These are phyloP conservation scores for Ricinus communis DNA, from an alignment of 345 rosid species.

Conservation along the genomic window DNA sequence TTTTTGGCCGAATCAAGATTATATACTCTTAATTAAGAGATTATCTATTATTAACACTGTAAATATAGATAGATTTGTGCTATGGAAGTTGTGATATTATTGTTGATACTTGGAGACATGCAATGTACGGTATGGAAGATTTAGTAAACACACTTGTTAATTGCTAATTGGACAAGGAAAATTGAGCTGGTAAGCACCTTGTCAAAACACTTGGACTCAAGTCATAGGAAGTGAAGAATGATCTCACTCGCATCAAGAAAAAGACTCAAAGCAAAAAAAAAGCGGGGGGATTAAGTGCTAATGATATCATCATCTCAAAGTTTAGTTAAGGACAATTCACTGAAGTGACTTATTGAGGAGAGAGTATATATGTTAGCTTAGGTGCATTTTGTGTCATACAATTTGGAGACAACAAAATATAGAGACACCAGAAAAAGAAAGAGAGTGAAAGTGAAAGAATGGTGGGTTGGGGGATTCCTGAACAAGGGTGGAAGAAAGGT, in stretches of 20 bases:
- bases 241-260: constrained; percentile 8
- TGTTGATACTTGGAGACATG: neutral
- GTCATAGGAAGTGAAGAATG: constrained; percentile 20
- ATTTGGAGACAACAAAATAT: constrained; percentile 29
- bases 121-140: constrained; percentile 4
- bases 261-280: constrained; percentile 11
- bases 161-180: constrained; percentile 12
- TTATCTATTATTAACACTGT: neutral
- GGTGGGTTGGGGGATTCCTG: constrained; percentile 49
- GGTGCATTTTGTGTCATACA: constrained; percentile 30
- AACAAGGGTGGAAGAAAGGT: constrained; percentile 70
- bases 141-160: constrained; percentile 14
- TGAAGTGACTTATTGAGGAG: constrained; percentile 20
- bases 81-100: constrained; percentile 1
- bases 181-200: constrained; percentile 23
- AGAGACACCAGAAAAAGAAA: neutral
- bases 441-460: constrained; percentile 15
- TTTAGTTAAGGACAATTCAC: neutral
- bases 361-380: constrained; percentile 13
- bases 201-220: constrained; percentile 23
- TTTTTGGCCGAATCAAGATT: constrained; percentile 14
- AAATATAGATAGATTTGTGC: neutral
- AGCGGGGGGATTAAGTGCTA: constrained; percentile 21
- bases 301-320: constrained; percentile 30
- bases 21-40: neutral